These are phyloP conservation scores for Aspergillus costaricaensis DNA, from an alignment of 2,329 filamentous ascomycete species.

Conservation along the genomic window DNA sequence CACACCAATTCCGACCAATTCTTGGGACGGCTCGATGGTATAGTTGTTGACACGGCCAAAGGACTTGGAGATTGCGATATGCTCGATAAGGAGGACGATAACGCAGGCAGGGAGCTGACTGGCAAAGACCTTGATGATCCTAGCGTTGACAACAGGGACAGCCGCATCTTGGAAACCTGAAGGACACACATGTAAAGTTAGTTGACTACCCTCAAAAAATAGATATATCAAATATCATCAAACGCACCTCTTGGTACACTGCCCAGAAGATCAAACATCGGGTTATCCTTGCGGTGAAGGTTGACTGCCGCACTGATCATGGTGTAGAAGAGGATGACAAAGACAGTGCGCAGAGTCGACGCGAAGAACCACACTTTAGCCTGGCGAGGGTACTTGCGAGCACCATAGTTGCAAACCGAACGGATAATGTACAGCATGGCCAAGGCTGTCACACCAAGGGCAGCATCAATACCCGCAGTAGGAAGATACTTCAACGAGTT, in stretches of 20 bases:
- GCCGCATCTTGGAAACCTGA: constrained; percentile 76
- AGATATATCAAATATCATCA: background rate
- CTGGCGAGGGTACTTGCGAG: constrained; percentile 67
- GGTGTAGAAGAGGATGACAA: constrained; percentile 89
- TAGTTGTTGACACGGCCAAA: constrained; percentile 97
- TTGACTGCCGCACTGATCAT: constrained; percentile 87
- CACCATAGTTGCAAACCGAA: constrained; percentile 62
- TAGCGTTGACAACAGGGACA: constrained; percentile 67
- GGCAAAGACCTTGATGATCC: constrained; percentile 69
- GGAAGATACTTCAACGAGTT: constrained; percentile 75
- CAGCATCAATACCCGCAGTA: constrained; percentile 71
- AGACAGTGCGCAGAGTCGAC: constrained; percentile 86
- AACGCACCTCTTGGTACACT: constrained; percentile 71
- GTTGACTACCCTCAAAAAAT: background rate
- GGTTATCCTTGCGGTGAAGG: constrained; percentile 62
- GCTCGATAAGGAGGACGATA: constrained; percentile 94
- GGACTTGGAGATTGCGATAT: constrained; percentile 95
- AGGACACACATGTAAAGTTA: too few relatives aligned
- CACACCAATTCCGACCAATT: constrained; percentile 91
- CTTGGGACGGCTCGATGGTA: constrained; percentile 90
- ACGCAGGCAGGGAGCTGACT: constrained; percentile 78
- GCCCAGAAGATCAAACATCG: constrained; percentile 73
- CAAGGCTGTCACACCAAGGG: constrained; percentile 83
- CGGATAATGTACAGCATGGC: constrained; percentile 76
- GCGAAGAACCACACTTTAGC: constrained; percentile 83